Conservation (phyloP, 169 alveolate genomes). For the Babesia ovata region DNA sequence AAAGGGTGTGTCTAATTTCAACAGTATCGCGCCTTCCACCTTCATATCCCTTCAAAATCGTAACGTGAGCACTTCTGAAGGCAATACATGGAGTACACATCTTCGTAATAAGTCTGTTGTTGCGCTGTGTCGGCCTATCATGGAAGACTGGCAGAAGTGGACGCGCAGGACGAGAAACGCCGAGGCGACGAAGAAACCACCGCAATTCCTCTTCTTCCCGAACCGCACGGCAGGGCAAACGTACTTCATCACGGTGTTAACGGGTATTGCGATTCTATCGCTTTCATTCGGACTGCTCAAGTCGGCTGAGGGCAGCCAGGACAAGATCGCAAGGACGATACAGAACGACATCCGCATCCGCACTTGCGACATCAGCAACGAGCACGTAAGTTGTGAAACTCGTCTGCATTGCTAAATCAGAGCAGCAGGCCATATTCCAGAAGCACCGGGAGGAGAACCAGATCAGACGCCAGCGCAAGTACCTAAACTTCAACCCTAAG, state of each 20-base stretch:
- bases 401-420: not conserved
- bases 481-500: constrained; percentile 16
- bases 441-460: constrained; percentile 23
- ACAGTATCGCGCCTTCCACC: too few relatives aligned
- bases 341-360: not conserved
- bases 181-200: constrained; percentile 20
- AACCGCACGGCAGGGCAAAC: constrained; percentile 65
- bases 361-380: constrained; percentile 26
- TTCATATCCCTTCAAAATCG: too few relatives aligned
- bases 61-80: too few relatives aligned
- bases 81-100: too few relatives aligned
- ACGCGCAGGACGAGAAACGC: constrained; percentile 38
- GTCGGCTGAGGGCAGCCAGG: constrained; percentile 24
- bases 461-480: constrained; percentile 19
- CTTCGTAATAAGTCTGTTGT: not conserved
- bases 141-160: constrained; percentile 73
- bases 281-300: constrained; percentile 44
- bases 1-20: too few relatives aligned
- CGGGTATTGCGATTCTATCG: constrained; percentile 54
- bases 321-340: constrained; percentile 1
- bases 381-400: constrained; percentile 16
- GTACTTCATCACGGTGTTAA: constrained; percentile 42
- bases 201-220: constrained; percentile 54
- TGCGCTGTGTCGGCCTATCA: not conserved
- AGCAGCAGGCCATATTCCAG: constrained; percentile 26